Evolutionary conservation across 805 yeast species (phyloP), one percentile per base, ranked within the genome.

Genomic region (Ogataea dorogensis): DNA sequence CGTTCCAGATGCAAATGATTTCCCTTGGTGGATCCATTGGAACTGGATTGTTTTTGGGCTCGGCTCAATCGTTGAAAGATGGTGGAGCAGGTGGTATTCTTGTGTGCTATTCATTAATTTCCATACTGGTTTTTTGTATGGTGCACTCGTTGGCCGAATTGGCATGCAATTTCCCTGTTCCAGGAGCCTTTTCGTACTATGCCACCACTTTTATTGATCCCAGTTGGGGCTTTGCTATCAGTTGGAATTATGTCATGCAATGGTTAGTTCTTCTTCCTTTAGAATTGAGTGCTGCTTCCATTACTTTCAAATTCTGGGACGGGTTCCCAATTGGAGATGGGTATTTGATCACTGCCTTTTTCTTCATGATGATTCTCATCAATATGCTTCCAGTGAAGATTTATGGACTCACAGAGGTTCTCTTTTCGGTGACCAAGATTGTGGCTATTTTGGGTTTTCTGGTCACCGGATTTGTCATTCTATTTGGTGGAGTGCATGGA

Each of bases 11-110:
- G 50, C 77, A 78, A 46, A 77, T 81, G 74, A 72, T 81, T 43
- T 78, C 86, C 22, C 75, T 81, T 28, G 85, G 85, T 24, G 79
- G 83, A 29, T 70, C 80, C 26, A 74, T 80, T 24, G 86, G 86
- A 41, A 78, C 85, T 0, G 86, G 87, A 53, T 60, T 80, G 38
- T 78, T 81, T 44, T 73, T 80, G 36, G 85, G 84, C 40, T 71
- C 82, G 3, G 86, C 85, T 36, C 59, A 70, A 27, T 75, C 83
- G 1, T 63, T 81, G 42, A 54, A 56, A 22, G 65, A 70, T 13
- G 82, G 82, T 51, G 87, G 87, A 26, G 82, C 85, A 5, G 84
- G 78, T 3, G 73, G 81, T 21, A 56, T 80, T 22, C 66, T 80
- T 33, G 72, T 79, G 26, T 79, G 75, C 43, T 73, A 79, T 66